These are phyloP conservation scores for Penicillium flavigenum DNA, from an alignment of 495 filamentous ascomycete species.

Conservation along the genomic window DNA sequence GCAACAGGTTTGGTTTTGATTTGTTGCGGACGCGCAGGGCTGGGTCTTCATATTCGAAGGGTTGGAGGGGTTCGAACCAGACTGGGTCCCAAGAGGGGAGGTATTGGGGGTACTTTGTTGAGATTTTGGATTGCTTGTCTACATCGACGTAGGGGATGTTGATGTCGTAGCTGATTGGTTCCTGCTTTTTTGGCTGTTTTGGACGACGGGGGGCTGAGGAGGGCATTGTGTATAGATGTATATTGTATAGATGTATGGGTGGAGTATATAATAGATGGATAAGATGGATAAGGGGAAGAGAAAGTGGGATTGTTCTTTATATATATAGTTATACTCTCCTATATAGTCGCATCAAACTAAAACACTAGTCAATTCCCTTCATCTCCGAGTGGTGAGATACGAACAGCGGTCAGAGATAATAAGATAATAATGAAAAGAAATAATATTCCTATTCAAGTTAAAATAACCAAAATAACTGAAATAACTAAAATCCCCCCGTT, in stretches of 20 bases:
- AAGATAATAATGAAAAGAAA: background rate
- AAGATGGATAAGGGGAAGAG: conserved; percentile 10
- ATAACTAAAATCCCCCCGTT: background rate
- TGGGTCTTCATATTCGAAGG: conserved; percentile 59
- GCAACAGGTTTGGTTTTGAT: conserved; percentile 57
- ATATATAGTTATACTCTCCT: background rate
- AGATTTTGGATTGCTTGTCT: conserved; percentile 37
- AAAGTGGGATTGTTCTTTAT: conserved; percentile 7
- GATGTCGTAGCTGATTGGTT: conserved; percentile 56
- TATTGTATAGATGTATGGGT: background rate
- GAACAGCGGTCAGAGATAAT: conserved; percentile 12
- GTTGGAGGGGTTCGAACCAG: conserved; percentile 56
- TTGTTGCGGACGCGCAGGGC: conserved; percentile 56
- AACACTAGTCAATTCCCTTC: conserved; percentile 16
- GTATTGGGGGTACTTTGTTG: conserved; percentile 58
- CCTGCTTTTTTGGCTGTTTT: conserved; percentile 35
- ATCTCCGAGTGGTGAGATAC: conserved; percentile 14
- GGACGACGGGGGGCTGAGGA: conserved; percentile 40
- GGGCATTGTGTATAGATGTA: conserved; percentile 29
- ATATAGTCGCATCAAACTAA: background rate
- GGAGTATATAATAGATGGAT: conserved; percentile 7
- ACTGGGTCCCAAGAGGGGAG: conserved; percentile 65
- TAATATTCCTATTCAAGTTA: background rate
- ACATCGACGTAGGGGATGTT: conserved; percentile 54
- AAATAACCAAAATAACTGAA: background rate